Base-by-base conservation (phyloP, 2,329 filamentous ascomycete genomes). In the Claviceps quebecensis region DNA sequence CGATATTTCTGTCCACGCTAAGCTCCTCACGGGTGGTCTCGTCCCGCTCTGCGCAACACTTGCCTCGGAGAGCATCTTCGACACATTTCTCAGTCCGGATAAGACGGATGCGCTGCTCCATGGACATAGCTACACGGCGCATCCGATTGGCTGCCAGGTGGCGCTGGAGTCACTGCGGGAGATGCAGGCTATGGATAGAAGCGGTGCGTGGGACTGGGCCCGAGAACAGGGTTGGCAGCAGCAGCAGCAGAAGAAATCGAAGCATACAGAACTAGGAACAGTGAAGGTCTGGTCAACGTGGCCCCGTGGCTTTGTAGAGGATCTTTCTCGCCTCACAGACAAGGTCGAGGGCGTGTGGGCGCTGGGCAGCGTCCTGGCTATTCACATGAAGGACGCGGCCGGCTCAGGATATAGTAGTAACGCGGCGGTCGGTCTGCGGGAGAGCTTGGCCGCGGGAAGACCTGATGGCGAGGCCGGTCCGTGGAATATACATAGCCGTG, bases 91-190 rank as follows among this genome's bases (percentile, higher is more conserved):
- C 13, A 82, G 83, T 49, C 71, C 77, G 1, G 81, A 87, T 47
- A 94, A 93, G 67, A 80, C 78, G 0, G 86, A 91, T 57, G 87
- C 87, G 0, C 67, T 94, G 5, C 70, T 94, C 3, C 88, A 94
- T 58, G 87, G 87, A 0, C 87, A 94, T 63, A 91, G 86, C 63
- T 94, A 94, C 66, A 94, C 87, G 0, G 87, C 87, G 0, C 87
- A 94, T 64, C 76, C 88, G 0, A 77, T 93, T 1, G 88, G 87
- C 0, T 94, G 87, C 58, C 78, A 84, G 45, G 86, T 94, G 0
- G 88, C 84, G 0, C 72, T 84, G n/a, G 77, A 80, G 48, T 82
- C 80, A 1, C 63, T 94, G 8, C 63, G 66, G 8, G 72, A 73
- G 40, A 78, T 91, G 73, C 63, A 71, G 45, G 60, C 66, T 1